A percentile compares a stretch with the other conserved stretches of the same genome.
Conservation (phyloP, 495 filamentous ascomycete genomes). For the Aspergillus asperescens region DNA sequence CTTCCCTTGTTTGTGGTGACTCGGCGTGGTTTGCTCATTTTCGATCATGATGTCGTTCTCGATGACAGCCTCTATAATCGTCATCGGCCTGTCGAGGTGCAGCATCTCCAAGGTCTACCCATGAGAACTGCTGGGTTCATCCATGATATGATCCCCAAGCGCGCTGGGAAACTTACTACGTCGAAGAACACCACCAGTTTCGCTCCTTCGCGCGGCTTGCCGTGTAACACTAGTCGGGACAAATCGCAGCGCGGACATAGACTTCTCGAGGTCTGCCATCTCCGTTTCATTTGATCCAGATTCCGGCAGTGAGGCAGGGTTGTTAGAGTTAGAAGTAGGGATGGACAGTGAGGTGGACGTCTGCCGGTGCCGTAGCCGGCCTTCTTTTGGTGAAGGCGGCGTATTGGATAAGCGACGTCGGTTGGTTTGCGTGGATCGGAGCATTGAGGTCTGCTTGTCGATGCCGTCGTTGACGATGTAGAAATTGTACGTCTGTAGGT, state of each 20-base stretch:
- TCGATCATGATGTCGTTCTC: too few species aligned
- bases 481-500: slow-evolving; percentile 73
- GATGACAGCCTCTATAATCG: too few species aligned
- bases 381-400: slow-evolving; percentile 33
- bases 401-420: slow-evolving; percentile 50
- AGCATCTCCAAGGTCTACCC: too few species aligned
- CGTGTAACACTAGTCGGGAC: slow-evolving; percentile 63
- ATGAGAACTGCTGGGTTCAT: too few species aligned
- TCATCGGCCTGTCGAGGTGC: too few species aligned
- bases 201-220: background rate
- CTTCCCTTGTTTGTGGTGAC: too few species aligned
- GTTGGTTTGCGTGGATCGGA: slow-evolving; percentile 47
- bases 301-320: background rate
- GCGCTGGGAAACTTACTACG: background rate
- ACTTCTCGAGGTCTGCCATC: slow-evolving; percentile 66
- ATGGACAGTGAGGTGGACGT: slow-evolving; percentile 32
- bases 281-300: slow-evolving; percentile 45
- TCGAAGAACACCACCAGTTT: background rate
- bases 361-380: slow-evolving; percentile 32
- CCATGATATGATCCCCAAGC: too few species aligned
- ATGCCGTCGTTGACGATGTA: slow-evolving; percentile 81
- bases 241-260: slow-evolving; percentile 80
- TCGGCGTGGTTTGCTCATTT: too few species aligned
- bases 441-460: slow-evolving; percentile 72
- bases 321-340: background rate